These are phyloP conservation scores for Castanea mollissima DNA, from an alignment of 306 rosid species.

Conservation along the genomic window DNA sequence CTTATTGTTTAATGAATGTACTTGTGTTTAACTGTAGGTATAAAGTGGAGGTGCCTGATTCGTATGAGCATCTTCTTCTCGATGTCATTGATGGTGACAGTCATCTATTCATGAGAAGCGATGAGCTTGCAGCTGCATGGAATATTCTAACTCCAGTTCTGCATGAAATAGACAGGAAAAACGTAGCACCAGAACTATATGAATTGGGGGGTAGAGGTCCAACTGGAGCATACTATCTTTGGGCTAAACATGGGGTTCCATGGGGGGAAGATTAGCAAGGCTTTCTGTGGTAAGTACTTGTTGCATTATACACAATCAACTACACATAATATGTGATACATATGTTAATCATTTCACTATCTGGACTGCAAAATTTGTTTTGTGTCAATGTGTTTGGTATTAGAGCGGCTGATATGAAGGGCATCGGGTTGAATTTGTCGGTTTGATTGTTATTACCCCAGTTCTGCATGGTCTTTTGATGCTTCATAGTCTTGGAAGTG, in stretches of 20 bases:
- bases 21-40: slow-evolving; percentile 43
- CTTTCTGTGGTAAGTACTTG: neutral
- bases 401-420: neutral
- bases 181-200: slow-evolving; percentile 66
- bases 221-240: slow-evolving; percentile 77
- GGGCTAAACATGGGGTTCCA: slow-evolving; percentile 81
- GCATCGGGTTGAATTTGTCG: neutral
- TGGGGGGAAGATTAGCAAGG: slow-evolving; percentile 67
- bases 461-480: neutral
- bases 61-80: slow-evolving; percentile 87
- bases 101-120: slow-evolving; percentile 86
- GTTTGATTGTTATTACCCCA: neutral
- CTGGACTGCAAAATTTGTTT: neutral
- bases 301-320: neutral
- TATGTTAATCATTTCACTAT: neutral
- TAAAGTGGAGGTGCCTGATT: slow-evolving; percentile 79
- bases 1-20: neutral
- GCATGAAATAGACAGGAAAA: slow-evolving; percentile 68
- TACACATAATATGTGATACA: neutral
- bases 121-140: slow-evolving; percentile 83
- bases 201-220: slow-evolving; percentile 87
- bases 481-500: neutral
- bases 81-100: slow-evolving; percentile 79
- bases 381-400: neutral
- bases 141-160: slow-evolving; percentile 69